Percentiles rank a stretch among this genome's conserved stretches.
These are phyloP conservation scores for Flaveria floridana DNA, from an alignment of 140 eudicot species.

Conservation along the genomic window DNA sequence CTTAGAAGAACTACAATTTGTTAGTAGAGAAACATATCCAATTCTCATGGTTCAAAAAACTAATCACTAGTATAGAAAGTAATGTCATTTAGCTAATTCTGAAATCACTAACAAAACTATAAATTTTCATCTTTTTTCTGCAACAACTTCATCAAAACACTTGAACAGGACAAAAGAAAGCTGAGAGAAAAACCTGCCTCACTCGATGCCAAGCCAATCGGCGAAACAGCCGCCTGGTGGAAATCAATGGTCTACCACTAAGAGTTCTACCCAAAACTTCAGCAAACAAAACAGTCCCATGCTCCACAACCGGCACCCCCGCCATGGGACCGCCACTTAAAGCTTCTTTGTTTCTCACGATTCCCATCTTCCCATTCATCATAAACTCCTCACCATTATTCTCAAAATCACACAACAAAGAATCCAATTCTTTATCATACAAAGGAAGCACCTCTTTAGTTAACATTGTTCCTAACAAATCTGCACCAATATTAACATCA, in stretches of 20 bases:
- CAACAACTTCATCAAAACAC: too few species aligned
- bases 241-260: conserved; percentile 85
- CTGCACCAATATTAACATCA: conserved; percentile 93
- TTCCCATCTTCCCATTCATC: conserved; percentile 72
- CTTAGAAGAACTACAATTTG: not conserved
- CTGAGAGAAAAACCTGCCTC: conserved; percentile 99
- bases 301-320: conserved; percentile 82
- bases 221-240: conserved; percentile 62
- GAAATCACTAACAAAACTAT: not conserved
- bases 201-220: conserved; percentile 96
- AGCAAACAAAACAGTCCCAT: conserved; percentile 88
- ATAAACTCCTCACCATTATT: conserved; percentile 60
- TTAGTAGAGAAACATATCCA: not conserved
- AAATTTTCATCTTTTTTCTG: too few species aligned
- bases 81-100: not conserved
- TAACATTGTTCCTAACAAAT: conserved; percentile 80
- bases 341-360: conserved; percentile 61
- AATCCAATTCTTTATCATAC: conserved; percentile 70
- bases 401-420: conserved; percentile 68
- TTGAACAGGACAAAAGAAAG: conserved; percentile 36
- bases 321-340: conserved; percentile 42
- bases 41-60: not conserved
- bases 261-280: conserved; percentile 94
- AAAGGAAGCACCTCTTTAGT: conserved; percentile 92
- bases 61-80: not conserved